phyloP scores from a whole-genome alignment of 495 filamentous ascomycete genomes.

The Neurospora africana region DNA sequence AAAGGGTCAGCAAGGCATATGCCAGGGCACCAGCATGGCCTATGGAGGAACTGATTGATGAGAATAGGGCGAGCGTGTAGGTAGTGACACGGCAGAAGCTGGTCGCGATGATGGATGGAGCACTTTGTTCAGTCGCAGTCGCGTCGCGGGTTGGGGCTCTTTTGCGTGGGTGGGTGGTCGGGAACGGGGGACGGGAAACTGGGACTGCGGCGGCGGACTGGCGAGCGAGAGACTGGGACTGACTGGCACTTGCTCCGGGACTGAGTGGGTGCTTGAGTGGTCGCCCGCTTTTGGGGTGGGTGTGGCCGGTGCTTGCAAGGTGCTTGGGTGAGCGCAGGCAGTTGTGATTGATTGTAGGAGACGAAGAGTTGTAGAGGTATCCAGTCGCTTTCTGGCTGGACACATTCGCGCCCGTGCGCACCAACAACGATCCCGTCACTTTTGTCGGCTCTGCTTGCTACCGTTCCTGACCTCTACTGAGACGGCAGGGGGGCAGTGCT shows the following conservation, averaged over 20 bases:
- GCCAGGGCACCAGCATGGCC: slow-evolving; percentile 10
- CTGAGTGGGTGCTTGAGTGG: background rate
- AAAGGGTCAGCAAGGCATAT: background rate
- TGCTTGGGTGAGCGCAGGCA: slow-evolving; percentile 3
- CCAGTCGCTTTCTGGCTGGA: slow-evolving; percentile 18
- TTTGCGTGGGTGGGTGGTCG: slow-evolving; percentile 1
- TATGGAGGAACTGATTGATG: slow-evolving; percentile 22
- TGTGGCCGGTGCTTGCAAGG: background rate
- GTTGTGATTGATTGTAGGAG: background rate
- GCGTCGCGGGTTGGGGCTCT: slow-evolving; percentile 33
- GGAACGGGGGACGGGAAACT: slow-evolving; percentile 8
- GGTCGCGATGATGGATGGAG: slow-evolving; percentile 45
- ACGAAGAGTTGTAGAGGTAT: background rate
- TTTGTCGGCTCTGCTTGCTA: background rate
- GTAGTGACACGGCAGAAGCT: slow-evolving; percentile 31
- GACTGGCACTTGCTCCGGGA: background rate
- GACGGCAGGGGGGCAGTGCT: background rate
- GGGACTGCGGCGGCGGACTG: background rate
- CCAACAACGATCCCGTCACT: background rate
- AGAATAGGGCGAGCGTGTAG: slow-evolving; percentile 29
- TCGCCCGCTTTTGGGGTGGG: background rate
- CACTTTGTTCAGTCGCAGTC: slow-evolving; percentile 19
- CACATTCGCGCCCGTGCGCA: background rate
- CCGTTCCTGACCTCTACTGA: background rate
- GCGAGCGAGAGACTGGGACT: background rate